These are phyloP conservation scores for Pestalotiopsis sp. DNA, from an alignment of 2,329 filamentous ascomycete genomes.

Conservation along the genomic window DNA sequence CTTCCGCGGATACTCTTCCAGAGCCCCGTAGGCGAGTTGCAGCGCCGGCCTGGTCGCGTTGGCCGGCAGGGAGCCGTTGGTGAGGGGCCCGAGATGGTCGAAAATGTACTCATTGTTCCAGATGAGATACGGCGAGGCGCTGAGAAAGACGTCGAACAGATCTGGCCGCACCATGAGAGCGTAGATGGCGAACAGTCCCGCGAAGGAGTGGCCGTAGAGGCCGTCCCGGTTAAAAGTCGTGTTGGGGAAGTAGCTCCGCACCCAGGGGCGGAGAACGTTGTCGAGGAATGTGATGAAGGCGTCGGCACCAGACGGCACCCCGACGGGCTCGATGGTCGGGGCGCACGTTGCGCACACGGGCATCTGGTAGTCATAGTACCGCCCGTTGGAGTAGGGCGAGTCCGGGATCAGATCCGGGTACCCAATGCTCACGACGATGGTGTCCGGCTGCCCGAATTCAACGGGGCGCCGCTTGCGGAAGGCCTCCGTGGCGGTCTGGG, in stretches of 20 bases:
- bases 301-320: background rate
- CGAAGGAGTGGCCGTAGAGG: slow-evolving; percentile 9
- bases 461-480: slow-evolving; percentile 27
- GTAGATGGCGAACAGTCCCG: background rate
- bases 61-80: background rate
- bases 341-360: background rate
- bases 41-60: slow-evolving; percentile 3
- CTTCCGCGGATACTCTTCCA: slow-evolving; percentile 2
- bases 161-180: slow-evolving; percentile 2
- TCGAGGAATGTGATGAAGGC: background rate
- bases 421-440: slow-evolving; percentile 28
- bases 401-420: slow-evolving; percentile 24
- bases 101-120: slow-evolving; percentile 8
- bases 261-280: background rate
- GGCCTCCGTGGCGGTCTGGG: slow-evolving; percentile 26
- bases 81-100: background rate
- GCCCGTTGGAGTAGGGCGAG: slow-evolving; percentile 22
- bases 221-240: background rate
- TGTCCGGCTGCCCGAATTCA: slow-evolving; percentile 24
- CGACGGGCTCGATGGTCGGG: slow-evolving; percentile 1
- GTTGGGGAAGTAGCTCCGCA: slow-evolving; percentile 1
- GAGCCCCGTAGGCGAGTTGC: background rate
- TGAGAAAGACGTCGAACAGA: slow-evolving; percentile 6
- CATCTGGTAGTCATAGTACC: slow-evolving; percentile 24
- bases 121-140: background rate